phyloP scores from a whole-genome alignment of 306 rosid genomes.

The Trifolium repens region DNA sequence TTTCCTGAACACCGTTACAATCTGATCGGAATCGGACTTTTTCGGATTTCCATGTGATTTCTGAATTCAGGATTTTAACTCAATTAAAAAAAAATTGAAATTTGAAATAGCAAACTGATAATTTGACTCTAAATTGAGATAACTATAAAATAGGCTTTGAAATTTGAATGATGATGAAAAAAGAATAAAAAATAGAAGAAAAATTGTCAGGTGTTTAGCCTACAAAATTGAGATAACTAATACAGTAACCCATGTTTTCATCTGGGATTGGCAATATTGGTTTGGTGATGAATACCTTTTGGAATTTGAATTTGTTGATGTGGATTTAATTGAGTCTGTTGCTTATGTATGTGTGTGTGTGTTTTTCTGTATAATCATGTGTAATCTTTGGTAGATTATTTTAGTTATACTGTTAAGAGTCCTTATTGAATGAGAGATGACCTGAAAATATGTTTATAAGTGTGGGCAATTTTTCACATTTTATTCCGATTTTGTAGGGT shows the following conservation, averaged over 20 bases:
- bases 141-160: too few species aligned
- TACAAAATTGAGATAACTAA: background rate
- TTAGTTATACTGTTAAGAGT: background rate
- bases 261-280: background rate
- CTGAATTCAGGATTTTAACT: constrained; percentile 19
- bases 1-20: background rate
- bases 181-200: background rate
- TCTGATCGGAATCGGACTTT: constrained; percentile 1
- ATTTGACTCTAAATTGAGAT: too few species aligned
- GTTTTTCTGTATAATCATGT: background rate
- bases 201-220: background rate
- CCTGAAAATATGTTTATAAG: too few species aligned
- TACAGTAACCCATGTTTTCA: too few species aligned
- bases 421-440: too few species aligned
- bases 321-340: background rate
- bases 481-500: too few species aligned
- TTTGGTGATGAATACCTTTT: background rate
- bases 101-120: too few species aligned
- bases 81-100: background rate
- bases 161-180: background rate
- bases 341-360: background rate
- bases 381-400: constrained; percentile 4
- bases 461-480: too few species aligned
- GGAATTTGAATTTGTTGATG: constrained; percentile 12
- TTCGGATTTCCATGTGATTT: background rate